phyloP scores from a whole-genome alignment of 306 rosid genomes.

The Lathyrus tuberosus region DNA sequence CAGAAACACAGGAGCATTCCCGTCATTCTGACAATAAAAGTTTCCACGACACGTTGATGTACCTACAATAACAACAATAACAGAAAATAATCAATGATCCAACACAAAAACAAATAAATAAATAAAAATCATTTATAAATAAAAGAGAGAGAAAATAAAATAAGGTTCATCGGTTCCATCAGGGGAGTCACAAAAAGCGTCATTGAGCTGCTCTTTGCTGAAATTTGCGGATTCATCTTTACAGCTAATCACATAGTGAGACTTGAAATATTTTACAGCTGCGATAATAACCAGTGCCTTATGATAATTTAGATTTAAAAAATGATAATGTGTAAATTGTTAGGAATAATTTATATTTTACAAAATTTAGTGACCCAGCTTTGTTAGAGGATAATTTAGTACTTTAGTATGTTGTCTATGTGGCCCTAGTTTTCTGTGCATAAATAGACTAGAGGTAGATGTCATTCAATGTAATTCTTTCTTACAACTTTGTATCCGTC shows the following conservation, averaged over 20 bases:
- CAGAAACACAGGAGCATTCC: constrained; percentile 61
- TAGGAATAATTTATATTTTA: too few relatives aligned
- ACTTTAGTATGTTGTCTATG: too few relatives aligned
- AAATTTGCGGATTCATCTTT: constrained; percentile 83
- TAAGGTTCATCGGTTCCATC: constrained; percentile 99
- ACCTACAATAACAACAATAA: constrained; percentile 48
- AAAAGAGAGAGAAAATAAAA: constrained; percentile 9
- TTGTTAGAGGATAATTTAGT: too few relatives aligned
- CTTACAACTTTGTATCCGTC: too few relatives aligned
- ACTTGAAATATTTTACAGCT: constrained; percentile 77
- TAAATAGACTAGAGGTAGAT: too few relatives aligned
- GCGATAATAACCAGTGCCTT: constrained; percentile 3
- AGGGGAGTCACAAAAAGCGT: constrained; percentile 85
- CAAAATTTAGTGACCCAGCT: too few relatives aligned
- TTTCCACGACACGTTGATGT: constrained; percentile 92
- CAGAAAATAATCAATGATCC: constrained; percentile 6
- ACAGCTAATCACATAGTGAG: constrained; percentile 70
- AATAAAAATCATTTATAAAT: too few relatives aligned
- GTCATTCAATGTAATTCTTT: too few relatives aligned
- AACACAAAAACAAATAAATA: too few relatives aligned
- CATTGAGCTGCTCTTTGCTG: constrained; percentile 80
- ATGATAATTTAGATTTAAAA: background rate
- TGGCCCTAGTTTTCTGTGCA: too few relatives aligned
- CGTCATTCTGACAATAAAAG: constrained; percentile 76
- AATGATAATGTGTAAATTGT: background rate